phyloP scores from a whole-genome alignment of 192 early-diverging fungal genomes.

The Nowakowskiella sp. region DNA sequence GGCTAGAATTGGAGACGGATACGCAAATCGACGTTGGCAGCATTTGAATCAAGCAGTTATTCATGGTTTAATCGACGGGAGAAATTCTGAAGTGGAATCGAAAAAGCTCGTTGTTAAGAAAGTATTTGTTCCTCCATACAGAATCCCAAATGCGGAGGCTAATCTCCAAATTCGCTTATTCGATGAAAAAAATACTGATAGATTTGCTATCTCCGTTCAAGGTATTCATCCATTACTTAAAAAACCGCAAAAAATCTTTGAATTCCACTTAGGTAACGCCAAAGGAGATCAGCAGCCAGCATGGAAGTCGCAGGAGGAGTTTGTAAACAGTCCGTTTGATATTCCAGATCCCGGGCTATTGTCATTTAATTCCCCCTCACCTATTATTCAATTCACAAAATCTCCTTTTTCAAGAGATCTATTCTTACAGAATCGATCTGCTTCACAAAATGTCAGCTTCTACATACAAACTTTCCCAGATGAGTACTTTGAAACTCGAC shows the following conservation, averaged over 20 bases:
- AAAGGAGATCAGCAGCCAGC: neutral
- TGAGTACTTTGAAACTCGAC: conserved; percentile 29
- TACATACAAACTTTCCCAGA: conserved; percentile 24
- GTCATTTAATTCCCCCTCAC: conserved; percentile 35
- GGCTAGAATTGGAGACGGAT: conserved; percentile 10
- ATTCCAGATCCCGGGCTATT: conserved; percentile 18
- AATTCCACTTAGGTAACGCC: neutral
- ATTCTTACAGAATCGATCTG: conserved; percentile 38
- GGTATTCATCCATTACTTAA: neutral
- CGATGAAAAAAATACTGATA: neutral
- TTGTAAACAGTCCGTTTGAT: neutral
- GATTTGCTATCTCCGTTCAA: neutral
- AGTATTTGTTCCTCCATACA: neutral
- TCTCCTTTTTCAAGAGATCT: conserved; percentile 29
- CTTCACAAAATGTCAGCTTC: conserved; percentile 22
- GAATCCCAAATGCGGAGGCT: neutral
- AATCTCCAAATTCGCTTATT: neutral
- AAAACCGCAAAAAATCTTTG: neutral
- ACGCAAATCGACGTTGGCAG: conserved; percentile 18
- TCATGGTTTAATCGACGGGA: neutral
- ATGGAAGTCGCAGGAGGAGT: neutral
- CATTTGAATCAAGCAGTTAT: conserved; percentile 10
- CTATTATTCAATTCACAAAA: conserved; percentile 29
- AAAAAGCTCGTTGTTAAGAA: conserved; percentile 8
- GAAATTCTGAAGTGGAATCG: neutral